A percentile compares a stretch with the other conserved stretches of the same genome.
Evolutionary conservation across 139 green algal genomes (phyloP).

Genomic region (Chlorella vulgaris): DNA sequence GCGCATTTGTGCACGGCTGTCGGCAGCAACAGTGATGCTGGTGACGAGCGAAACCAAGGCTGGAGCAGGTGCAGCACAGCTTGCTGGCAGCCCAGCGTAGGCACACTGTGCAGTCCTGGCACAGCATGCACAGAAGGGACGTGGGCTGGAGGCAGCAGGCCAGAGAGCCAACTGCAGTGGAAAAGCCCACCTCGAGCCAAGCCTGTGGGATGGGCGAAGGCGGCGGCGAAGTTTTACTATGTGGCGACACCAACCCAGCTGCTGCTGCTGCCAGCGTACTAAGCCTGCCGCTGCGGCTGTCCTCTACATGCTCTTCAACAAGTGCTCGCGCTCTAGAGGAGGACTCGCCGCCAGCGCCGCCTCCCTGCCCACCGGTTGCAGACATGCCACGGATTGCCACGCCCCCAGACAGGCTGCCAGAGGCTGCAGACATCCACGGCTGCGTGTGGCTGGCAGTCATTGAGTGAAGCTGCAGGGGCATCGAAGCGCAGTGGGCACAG

Average conservation of each 20-base stretch:
- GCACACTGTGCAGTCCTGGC: too few species aligned
- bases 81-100: too few species aligned
- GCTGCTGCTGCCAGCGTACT: background rate
- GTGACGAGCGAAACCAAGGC: too few species aligned
- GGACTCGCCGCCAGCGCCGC: background rate
- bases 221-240: background rate
- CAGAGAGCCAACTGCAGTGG: background rate
- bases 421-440: background rate
- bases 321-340: constrained; percentile 1
- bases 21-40: too few species aligned
- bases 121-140: too few species aligned
- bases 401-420: constrained; percentile 7
- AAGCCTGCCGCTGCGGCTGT: background rate
- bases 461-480: constrained; percentile 5
- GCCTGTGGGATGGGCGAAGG: background rate
- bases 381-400: background rate
- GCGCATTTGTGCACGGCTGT: too few species aligned
- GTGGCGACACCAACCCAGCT: background rate
- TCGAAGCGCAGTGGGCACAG: too few species aligned
- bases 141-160: too few species aligned
- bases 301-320: constrained; percentile 14
- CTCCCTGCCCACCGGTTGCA: background rate
- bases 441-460: constrained; percentile 2
- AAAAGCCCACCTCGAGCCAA: constrained; percentile 22
- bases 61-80: too few species aligned